These are phyloP conservation scores for Leccinum sublutescens DNA, from an alignment of 768 basidiomycete genomes.

Conservation along the genomic window DNA sequence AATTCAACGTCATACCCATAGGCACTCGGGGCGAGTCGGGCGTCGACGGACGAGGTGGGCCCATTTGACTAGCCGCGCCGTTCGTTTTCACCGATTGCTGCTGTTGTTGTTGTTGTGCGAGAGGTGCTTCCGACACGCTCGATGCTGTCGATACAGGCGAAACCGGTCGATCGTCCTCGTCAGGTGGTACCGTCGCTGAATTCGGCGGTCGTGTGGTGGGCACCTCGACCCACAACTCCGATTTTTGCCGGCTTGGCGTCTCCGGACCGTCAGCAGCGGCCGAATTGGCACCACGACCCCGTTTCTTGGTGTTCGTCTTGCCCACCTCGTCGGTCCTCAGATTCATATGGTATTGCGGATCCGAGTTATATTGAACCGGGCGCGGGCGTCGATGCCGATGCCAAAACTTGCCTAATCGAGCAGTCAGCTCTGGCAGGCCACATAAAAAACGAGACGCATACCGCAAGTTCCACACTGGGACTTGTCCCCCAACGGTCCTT, in stretches of 20 bases:
- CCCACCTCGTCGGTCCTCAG: constrained; percentile 57
- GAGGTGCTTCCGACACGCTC: constrained; percentile 69
- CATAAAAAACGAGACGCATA: constrained; percentile 38
- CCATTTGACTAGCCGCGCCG: constrained; percentile 37
- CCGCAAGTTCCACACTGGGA: constrained; percentile 92
- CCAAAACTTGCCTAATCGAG: constrained; percentile 79
- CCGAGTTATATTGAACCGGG: constrained; percentile 76
- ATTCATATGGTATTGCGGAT: constrained; percentile 66
- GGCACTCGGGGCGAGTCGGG: constrained; percentile 24
- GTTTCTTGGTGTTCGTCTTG: constrained; percentile 56
- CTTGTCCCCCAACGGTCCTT: constrained; percentile 88
- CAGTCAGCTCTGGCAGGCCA: constrained; percentile 1
- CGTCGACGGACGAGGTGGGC: constrained; percentile 20
- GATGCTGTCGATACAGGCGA: constrained; percentile 75
- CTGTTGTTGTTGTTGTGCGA: constrained; percentile 56
- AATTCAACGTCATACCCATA: constrained; percentile 10
- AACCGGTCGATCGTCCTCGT: constrained; percentile 52
- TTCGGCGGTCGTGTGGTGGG: constrained; percentile 33
- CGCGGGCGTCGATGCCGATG: constrained; percentile 81
- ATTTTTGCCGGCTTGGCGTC: constrained; percentile 47
- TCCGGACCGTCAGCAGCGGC: constrained; percentile 42
- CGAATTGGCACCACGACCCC: constrained; percentile 29
- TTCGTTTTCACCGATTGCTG: constrained; percentile 52
- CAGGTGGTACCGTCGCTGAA: constrained; percentile 27
- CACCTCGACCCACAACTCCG: constrained; percentile 37